Conservation (phyloP, 1,284 basidiomycete genomes). For the Vanrija pseudolonga region DNA sequence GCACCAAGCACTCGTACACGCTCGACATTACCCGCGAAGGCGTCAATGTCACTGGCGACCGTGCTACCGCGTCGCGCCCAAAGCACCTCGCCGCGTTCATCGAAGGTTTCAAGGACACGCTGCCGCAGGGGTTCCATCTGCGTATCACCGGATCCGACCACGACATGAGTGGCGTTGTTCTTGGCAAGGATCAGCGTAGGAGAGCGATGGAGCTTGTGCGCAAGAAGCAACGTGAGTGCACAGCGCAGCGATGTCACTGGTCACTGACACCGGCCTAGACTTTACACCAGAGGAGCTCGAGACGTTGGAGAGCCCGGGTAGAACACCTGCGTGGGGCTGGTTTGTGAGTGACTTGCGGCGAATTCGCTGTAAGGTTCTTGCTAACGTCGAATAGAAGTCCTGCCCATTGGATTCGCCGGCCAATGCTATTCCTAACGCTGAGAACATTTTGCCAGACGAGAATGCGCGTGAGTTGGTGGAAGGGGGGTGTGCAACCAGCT, state of each 20-base stretch:
- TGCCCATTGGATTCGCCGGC: constrained; percentile 46
- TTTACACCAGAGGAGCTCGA: constrained; percentile 46
- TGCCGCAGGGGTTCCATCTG: constrained; percentile 39
- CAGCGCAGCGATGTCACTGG: constrained; percentile 2
- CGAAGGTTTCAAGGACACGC: constrained; percentile 33
- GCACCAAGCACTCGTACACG: constrained; percentile 30
- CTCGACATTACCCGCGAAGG: constrained; percentile 26
- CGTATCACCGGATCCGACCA: constrained; percentile 46
- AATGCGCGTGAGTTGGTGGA: constrained; percentile 29
- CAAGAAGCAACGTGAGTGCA: constrained; percentile 44
- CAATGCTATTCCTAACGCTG: constrained; percentile 37
- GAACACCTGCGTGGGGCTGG: constrained; percentile 46
- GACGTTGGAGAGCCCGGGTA: constrained; percentile 42
- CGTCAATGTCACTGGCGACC: constrained; percentile 30
- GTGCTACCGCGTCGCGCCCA: constrained; percentile 29
- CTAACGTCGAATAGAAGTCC: constrained; percentile 32
- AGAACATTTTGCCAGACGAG: constrained; percentile 34
- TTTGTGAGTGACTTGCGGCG: constrained; percentile 33
- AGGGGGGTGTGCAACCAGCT: not conserved
- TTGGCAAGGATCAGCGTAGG: constrained; percentile 48
- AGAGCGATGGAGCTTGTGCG: constrained; percentile 46
- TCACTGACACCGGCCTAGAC: constrained; percentile 29
- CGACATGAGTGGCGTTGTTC: constrained; percentile 45
- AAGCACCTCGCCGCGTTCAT: constrained; percentile 34
- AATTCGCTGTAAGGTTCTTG: not conserved